Percentiles rank a stretch among this genome's conserved stretches.
Conservation (phyloP, 345 rosid genomes). For the Rhizophora mangle region DNA sequence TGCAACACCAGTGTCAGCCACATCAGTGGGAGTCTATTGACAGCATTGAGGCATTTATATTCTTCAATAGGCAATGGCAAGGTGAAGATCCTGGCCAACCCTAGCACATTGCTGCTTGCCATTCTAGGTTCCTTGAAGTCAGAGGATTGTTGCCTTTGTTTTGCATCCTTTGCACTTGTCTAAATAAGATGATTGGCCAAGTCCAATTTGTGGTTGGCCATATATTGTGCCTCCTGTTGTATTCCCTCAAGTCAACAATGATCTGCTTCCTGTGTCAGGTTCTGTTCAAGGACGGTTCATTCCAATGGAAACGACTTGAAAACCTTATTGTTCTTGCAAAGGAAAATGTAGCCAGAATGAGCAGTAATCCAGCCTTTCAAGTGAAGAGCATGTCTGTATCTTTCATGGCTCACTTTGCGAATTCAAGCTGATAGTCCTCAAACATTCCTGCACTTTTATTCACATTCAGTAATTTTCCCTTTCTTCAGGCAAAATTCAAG, state of each 20-base stretch:
- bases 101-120: not conserved
- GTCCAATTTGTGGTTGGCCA: too few species aligned
- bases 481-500: constrained; percentile 45
- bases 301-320: constrained; percentile 94
- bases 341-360: constrained; percentile 91
- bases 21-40: too few species aligned
- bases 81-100: too few species aligned
- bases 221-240: not conserved
- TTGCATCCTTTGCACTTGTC: not conserved
- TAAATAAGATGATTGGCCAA: not conserved
- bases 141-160: constrained; percentile 1
- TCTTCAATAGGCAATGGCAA: too few species aligned
- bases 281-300: constrained; percentile 79
- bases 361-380: constrained; percentile 79
- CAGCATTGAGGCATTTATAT: too few species aligned
- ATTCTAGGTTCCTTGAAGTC: not conserved
- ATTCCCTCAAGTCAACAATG: not conserved
- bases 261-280: constrained; percentile 43
- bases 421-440: constrained; percentile 4
- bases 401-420: not conserved
- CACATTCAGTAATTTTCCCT: not conserved
- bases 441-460: constrained; percentile 5
- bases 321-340: constrained; percentile 88
- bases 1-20: too few species aligned
- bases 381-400: constrained; percentile 49